These are phyloP conservation scores for Ophiognomonia clavigignenti-juglandacearum DNA, from an alignment of 2,329 filamentous ascomycete species.

Conservation along the genomic window DNA sequence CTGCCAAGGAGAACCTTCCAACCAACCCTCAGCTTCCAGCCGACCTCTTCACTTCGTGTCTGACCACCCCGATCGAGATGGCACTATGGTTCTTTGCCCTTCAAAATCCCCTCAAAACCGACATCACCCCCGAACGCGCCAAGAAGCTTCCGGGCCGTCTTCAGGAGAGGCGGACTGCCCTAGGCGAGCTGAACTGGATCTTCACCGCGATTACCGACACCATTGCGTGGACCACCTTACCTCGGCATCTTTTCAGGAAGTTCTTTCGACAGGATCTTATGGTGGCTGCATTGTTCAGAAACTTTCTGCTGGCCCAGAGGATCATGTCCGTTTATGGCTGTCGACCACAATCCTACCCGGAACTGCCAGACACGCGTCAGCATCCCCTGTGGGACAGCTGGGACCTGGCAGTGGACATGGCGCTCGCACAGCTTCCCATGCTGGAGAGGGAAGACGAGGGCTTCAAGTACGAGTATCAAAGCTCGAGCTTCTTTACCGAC, in stretches of 20 bases:
- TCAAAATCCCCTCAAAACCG: constrained; percentile 72
- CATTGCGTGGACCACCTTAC: constrained; percentile 95
- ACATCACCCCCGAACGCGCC: constrained; percentile 73
- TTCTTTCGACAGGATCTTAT: constrained; percentile 96
- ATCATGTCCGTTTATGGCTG: constrained; percentile 97
- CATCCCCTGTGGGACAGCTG: constrained; percentile 96
- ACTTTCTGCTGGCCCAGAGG: constrained; percentile 89
- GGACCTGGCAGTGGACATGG: constrained; percentile 96
- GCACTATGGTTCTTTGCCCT: constrained; percentile 94
- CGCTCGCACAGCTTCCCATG: constrained; percentile 81
- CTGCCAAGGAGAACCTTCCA: constrained; percentile 84
- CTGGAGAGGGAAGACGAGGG: constrained; percentile 75
- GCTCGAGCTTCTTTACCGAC: constrained; percentile 94
- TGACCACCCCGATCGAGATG: constrained; percentile 97
- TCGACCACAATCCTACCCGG: constrained; percentile 85
- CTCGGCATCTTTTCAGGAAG: constrained; percentile 87
- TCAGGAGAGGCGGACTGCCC: constrained; percentile 85
- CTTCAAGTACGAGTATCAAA: constrained; percentile 83
- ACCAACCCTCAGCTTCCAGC: constrained; percentile 92
- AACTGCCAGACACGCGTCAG: constrained; percentile 89
- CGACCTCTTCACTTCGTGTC: constrained; percentile 90
- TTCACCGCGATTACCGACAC: constrained; percentile 99
- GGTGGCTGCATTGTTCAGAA: constrained; percentile 96
- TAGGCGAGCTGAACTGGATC: constrained; percentile 98
- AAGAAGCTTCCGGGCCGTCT: constrained; percentile 86